A percentile compares a stretch with the other conserved stretches of the same genome.
Evolutionary conservation across 768 basidiomycete species (phyloP).

Genomic region (Mycena rosella): DNA sequence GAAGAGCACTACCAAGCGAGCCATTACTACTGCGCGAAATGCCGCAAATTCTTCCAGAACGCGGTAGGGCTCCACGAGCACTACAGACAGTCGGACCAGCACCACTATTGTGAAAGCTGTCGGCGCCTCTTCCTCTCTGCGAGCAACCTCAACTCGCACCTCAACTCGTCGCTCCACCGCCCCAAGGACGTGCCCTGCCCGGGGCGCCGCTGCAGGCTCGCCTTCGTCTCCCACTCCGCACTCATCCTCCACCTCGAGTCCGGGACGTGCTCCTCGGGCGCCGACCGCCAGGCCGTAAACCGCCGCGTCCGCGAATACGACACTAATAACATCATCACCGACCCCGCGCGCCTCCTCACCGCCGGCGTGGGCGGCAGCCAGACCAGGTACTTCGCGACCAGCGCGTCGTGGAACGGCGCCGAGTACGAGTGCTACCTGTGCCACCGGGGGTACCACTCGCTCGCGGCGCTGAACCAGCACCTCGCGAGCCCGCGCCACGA

Average conservation of each 20-base stretch:
- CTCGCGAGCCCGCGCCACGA: conserved; percentile 72
- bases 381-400: conserved; percentile 47
- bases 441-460: conserved; percentile 53
- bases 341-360: conserved; percentile 65
- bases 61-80: conserved; percentile 60
- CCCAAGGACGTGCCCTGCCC: conserved; percentile 51
- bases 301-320: conserved; percentile 58
- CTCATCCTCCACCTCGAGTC: conserved; percentile 74
- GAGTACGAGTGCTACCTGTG: conserved; percentile 78
- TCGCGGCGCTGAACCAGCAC: conserved; percentile 69
- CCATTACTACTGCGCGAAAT: conserved; percentile 60
- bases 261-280: conserved; percentile 67
- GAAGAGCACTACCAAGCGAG: conserved; percentile 53
- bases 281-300: conserved; percentile 57
- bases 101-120: conserved; percentile 62
- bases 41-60: conserved; percentile 57
- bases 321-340: conserved; percentile 62
- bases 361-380: conserved; percentile 39
- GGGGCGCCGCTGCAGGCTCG: conserved; percentile 57
- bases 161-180: conserved; percentile 65
- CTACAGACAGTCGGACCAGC: conserved; percentile 55
- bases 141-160: conserved; percentile 59
- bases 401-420: conserved; percentile 57
- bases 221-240: conserved; percentile 67
- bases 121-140: conserved; percentile 56